Base-by-base conservation (phyloP, 1,284 basidiomycete genomes). In the Xanthoconium separans region DNA sequence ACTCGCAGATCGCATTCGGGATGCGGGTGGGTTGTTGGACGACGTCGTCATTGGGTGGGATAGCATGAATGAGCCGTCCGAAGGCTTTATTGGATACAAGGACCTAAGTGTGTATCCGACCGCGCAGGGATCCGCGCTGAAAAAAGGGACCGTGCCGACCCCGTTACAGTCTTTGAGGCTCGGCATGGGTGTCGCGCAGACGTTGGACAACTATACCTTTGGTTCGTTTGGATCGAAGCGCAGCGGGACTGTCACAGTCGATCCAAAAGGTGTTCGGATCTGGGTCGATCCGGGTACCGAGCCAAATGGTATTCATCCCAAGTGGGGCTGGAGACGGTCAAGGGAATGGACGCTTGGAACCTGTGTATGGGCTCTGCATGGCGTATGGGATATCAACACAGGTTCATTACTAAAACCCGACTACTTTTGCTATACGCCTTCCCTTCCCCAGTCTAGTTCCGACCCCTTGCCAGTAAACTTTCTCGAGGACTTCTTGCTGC, bases 31-130 rank as follows among this genome's bases (percentile, higher is more conserved):
- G 45, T 74, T 98, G 18, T 72, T 90, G 27, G 95, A 98, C 45
- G 83, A 86, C 42, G 94, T 92, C 59, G 83, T 99, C 24, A 87
- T 98, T 53, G 96, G 96, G 0, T 98, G 96, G 96, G 96, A 99
- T 69, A 91, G 87, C 63, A 76, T 98, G 73, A 98, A 98, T 70
- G 96, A 99, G 71, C 95, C 96, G 0, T 89, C 86, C 44, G 92
- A 95, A 59, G 96, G 95, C 0, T 77, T 95, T 54, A 82, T 91
- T 45, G 91, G 91, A 1, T 86, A 88, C 69, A 72, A 78, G 1
- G 84, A 95, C 68, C 75, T 98, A n/a, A 82, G 80, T 51, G 61
- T 66, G 6, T 82, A 85, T 22, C 89, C 91, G 1, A 73, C 74
- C 12, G 73, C 80, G 44, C 90, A 93, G 65, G 84, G 83, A 3